These are phyloP conservation scores for Hirsutella rhossiliensis DNA, from an alignment of 2,329 filamentous ascomycete species.

Conservation along the genomic window DNA sequence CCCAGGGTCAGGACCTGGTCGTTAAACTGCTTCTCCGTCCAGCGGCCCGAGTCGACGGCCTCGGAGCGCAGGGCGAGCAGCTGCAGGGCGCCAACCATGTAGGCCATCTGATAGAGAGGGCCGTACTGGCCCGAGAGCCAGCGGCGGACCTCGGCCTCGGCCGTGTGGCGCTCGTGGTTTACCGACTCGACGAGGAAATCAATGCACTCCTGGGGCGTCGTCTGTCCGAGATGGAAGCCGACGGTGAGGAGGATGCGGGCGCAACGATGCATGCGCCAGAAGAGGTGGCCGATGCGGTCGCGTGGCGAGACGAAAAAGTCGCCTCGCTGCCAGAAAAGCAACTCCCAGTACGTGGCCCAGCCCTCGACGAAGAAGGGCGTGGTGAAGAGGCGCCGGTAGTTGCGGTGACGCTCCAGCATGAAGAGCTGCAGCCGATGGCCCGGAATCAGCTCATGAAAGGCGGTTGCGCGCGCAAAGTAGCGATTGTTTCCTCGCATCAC, in stretches of 20 bases:
- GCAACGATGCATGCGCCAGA: constrained; percentile 52
- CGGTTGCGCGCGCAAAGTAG: constrained; percentile 44
- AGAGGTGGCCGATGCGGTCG: constrained; percentile 44
- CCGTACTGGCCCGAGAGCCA: constrained; percentile 43
- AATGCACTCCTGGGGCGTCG: constrained; percentile 41
- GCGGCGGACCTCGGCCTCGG: constrained; percentile 47
- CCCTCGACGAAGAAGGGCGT: constrained; percentile 50
- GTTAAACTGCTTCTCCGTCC: constrained; percentile 43
- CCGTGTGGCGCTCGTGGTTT: constrained; percentile 45
- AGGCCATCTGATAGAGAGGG: constrained; percentile 47
- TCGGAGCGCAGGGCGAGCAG: constrained; percentile 37
- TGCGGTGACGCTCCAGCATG: constrained; percentile 30
- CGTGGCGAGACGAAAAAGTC: constrained; percentile 37
- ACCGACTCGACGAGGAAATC: constrained; percentile 43
- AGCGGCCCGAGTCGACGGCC: constrained; percentile 20
- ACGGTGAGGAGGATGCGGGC: constrained; percentile 46
- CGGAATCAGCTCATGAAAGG: constrained; percentile 50
- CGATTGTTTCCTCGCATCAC: constrained; percentile 47
- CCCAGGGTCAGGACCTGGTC: constrained; percentile 38
- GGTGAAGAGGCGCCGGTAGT: constrained; percentile 38
- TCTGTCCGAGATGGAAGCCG: constrained; percentile 42
- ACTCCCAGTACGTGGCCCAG: constrained; percentile 52
- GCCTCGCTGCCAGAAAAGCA: constrained; percentile 41
- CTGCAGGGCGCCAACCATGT: constrained; percentile 48
- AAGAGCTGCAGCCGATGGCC: constrained; percentile 44